Percentiles rank a stretch among this genome's conserved stretches.
phyloP scores from a whole-genome alignment of 2,329 filamentous ascomycete species.

The Fusarium staphyleae region DNA sequence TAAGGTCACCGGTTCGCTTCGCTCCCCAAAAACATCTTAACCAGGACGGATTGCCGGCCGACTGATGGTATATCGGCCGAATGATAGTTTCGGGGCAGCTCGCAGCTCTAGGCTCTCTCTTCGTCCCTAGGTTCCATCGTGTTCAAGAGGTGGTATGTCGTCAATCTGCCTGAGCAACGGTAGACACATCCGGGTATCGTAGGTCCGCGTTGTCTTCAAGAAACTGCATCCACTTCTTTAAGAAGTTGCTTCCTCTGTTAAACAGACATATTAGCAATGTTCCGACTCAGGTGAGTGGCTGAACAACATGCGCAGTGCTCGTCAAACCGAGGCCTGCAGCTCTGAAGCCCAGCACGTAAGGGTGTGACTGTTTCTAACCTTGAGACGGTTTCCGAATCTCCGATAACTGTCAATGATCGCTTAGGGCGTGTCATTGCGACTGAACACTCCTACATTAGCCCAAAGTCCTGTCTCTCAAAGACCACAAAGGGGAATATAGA shows the following conservation, averaged over 20 bases:
- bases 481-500: conserved; percentile 10
- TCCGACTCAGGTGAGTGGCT: conserved; percentile 34
- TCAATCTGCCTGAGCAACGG: conserved; percentile 41
- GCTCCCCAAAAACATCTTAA: conserved; percentile 4
- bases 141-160: neutral
- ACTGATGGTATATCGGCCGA: conserved; percentile 18
- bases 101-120: neutral
- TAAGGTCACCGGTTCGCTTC: conserved; percentile 14
- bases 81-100: neutral
- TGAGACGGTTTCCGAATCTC: conserved; percentile 91
- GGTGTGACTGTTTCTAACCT: conserved; percentile 65
- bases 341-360: conserved; percentile 13
- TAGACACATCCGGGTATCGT: conserved; percentile 77
- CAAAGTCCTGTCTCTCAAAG: conserved; percentile 6
- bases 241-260: conserved; percentile 78
- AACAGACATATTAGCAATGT: conserved; percentile 26
- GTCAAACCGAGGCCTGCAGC: conserved; percentile 19
- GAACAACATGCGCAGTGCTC: conserved; percentile 29
- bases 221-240: conserved; percentile 90
- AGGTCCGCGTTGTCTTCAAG: conserved; percentile 90
- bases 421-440: conserved; percentile 97
- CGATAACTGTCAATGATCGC: conserved; percentile 87
- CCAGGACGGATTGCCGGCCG: conserved; percentile 8
- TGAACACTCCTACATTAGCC: conserved; percentile 60
- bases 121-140: neutral